These are phyloP conservation scores for Apiospora sp. DNA, from an alignment of 2,329 filamentous ascomycete species.

Conservation along the genomic window DNA sequence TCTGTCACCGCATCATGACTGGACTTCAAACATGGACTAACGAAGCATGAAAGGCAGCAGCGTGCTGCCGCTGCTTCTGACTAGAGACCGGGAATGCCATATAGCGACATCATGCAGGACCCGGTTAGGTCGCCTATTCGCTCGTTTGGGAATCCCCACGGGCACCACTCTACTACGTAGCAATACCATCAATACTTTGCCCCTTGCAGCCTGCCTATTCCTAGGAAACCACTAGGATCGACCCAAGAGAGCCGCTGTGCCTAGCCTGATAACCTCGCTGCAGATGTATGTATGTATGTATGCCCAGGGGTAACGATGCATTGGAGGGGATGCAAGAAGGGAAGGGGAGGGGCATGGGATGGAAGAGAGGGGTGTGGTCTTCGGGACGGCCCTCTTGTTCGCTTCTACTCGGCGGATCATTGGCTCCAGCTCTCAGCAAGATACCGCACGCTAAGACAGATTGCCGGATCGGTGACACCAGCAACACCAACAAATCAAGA, in stretches of 20 bases:
- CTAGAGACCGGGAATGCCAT: neutral
- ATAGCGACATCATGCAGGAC: neutral
- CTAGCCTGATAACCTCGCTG: slow-evolving; percentile 10
- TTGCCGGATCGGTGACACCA: slow-evolving; percentile 33
- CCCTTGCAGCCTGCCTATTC: neutral
- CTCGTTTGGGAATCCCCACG: neutral
- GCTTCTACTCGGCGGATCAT: slow-evolving; percentile 35
- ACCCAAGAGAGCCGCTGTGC: neutral
- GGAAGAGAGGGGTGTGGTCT: neutral
- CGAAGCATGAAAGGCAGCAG: neutral
- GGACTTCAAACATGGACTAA: neutral
- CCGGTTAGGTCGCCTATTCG: neutral
- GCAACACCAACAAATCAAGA: slow-evolving; percentile 9
- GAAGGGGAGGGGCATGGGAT: neutral
- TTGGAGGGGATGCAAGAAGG: neutral
- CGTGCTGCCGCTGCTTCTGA: neutral
- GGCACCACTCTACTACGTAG: neutral
- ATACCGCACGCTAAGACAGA: slow-evolving; percentile 35
- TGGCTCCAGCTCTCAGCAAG: slow-evolving; percentile 30
- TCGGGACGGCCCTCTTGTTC: slow-evolving; percentile 30
- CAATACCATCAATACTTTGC: neutral
- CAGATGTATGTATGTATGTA: neutral
- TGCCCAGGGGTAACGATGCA: neutral
- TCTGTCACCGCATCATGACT: neutral
- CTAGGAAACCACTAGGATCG: neutral